Percentiles rank a stretch among this genome's conserved stretches.
phyloP scores from a whole-genome alignment of 192 early-diverging fungal genomes.

The Backusella parvicylindrica region DNA sequence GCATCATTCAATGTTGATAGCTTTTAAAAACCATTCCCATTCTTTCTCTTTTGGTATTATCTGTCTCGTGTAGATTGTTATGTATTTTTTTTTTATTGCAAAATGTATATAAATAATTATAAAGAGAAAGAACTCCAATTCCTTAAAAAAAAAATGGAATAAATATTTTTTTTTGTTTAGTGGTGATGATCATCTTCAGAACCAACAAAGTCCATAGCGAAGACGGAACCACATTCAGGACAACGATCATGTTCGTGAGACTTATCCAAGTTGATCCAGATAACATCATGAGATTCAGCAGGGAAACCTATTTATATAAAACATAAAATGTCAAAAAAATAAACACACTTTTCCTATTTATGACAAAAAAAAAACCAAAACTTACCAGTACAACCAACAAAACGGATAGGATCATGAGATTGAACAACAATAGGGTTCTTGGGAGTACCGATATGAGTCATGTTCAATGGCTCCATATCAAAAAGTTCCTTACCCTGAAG shows the following conservation, averaged over 20 bases:
- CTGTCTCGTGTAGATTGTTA: not conserved
- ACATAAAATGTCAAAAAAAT: constrained; percentile 7
- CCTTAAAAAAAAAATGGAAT: not conserved
- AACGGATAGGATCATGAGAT: constrained; percentile 75
- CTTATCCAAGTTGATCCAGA: constrained; percentile 87
- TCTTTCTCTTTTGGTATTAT: not conserved
- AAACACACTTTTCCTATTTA: too few relatives aligned
- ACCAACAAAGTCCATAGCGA: constrained; percentile 55
- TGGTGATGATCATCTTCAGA: constrained; percentile 34
- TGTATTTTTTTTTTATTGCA: not conserved
- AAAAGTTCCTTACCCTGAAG: constrained; percentile 87
- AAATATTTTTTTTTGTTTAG: constrained; percentile 2
- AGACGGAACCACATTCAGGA: constrained; percentile 89
- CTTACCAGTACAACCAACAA: constrained; percentile 92
- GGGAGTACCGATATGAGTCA: constrained; percentile 75
- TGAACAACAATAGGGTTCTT: constrained; percentile 83
- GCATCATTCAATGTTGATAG: not conserved
- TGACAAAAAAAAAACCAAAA: constrained; percentile 15
- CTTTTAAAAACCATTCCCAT: not conserved
- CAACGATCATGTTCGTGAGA: constrained; percentile 83
- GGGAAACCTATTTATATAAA: constrained; percentile 68
- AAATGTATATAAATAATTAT: constrained; percentile 18
- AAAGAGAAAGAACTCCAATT: not conserved
- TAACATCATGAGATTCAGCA: constrained; percentile 86
- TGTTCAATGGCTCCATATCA: constrained; percentile 76